Percentiles rank a stretch among this genome's conserved stretches.
Evolutionary conservation across 2,329 filamentous ascomycete genomes (phyloP).

Genomic region (Cyphellophora attinorum): DNA sequence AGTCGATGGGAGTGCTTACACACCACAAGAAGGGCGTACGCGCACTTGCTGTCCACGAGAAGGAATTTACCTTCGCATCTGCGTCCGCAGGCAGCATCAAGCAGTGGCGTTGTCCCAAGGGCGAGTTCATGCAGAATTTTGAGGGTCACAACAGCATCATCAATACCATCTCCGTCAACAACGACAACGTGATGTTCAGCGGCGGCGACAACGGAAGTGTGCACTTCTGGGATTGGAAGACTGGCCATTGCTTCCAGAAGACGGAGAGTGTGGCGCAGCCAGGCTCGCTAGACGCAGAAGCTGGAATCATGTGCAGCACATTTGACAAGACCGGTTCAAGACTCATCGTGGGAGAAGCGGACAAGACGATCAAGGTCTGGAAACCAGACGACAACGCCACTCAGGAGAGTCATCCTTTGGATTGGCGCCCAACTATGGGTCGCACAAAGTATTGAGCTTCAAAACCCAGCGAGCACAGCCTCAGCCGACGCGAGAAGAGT

Average conservation of each 20-base stretch:
- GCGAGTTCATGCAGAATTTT: conserved; percentile 98
- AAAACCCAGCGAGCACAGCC: neutral
- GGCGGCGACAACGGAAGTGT: conserved; percentile 94
- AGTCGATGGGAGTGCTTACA: conserved; percentile 89
- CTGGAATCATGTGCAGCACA: conserved; percentile 86
- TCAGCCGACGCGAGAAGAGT: no score
- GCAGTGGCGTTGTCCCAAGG: conserved; percentile 98
- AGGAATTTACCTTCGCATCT: conserved; percentile 91
- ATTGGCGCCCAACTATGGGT: conserved; percentile 78
- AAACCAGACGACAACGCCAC: conserved; percentile 87
- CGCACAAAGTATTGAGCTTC: conserved; percentile 62
- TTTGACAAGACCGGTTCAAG: conserved; percentile 84
- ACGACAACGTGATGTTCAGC: conserved; percentile 90
- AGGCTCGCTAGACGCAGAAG: conserved; percentile 85
- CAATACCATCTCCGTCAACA: conserved; percentile 86
- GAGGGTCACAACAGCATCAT: conserved; percentile 94
- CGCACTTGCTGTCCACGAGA: conserved; percentile 72
- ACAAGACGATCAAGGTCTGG: conserved; percentile 99
- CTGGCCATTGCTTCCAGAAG: conserved; percentile 81
- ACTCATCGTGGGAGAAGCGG: conserved; percentile 87
- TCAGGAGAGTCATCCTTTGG: conserved; percentile 78
- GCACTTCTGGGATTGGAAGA: conserved; percentile 99
- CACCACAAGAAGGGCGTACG: conserved; percentile 98
- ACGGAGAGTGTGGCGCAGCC: conserved; percentile 89
- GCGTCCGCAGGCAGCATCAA: conserved; percentile 92